Conservation (phyloP, 2,329 filamentous ascomycete species). For the Ophiosphaerella korrae region DNA sequence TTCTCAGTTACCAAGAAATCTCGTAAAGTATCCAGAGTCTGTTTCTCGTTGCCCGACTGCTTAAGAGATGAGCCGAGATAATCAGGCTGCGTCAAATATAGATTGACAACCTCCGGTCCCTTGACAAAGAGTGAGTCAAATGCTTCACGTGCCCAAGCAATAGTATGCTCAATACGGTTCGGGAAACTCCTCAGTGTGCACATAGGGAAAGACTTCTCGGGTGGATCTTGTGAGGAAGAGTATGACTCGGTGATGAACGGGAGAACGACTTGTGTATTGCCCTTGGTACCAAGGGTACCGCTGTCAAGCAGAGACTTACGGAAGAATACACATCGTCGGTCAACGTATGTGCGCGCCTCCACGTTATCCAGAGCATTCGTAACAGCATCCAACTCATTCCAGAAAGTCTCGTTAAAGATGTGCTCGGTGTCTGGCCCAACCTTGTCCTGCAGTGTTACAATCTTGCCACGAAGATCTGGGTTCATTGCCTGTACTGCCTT, state of each 20-base stretch:
- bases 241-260: slow-evolving; percentile 94
- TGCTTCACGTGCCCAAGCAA: slow-evolving; percentile 95
- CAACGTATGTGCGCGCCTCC: slow-evolving; percentile 94
- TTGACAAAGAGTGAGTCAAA: slow-evolving; percentile 95
- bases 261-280: slow-evolving; percentile 95
- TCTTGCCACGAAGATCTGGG: slow-evolving; percentile 85
- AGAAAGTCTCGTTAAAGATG: slow-evolving; percentile 93
- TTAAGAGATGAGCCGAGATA: slow-evolving; percentile 87
- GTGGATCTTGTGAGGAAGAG: slow-evolving; percentile 94
- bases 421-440: slow-evolving; percentile 92
- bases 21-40: slow-evolving; percentile 85
- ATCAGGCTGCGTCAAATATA: slow-evolving; percentile 89
- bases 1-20: slow-evolving; percentile 92
- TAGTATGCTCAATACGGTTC: slow-evolving; percentile 98
- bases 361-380: slow-evolving; percentile 98
- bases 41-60: slow-evolving; percentile 93
- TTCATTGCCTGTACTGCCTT: slow-evolving; percentile 94
- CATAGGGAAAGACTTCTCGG: slow-evolving; percentile 99
- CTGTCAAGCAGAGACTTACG: slow-evolving; percentile 95
- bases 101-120: slow-evolving; percentile 89
- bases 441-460: slow-evolving; percentile 82
- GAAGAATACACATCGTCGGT: slow-evolving; percentile 97
- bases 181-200: slow-evolving; percentile 97
- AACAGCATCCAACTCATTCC: slow-evolving; percentile 83
- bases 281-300: slow-evolving; percentile 97